Percentiles rank a stretch among this genome's conserved stretches.
Conservation (phyloP, 176 grass and related monocot species). For the Musa beccarii region DNA sequence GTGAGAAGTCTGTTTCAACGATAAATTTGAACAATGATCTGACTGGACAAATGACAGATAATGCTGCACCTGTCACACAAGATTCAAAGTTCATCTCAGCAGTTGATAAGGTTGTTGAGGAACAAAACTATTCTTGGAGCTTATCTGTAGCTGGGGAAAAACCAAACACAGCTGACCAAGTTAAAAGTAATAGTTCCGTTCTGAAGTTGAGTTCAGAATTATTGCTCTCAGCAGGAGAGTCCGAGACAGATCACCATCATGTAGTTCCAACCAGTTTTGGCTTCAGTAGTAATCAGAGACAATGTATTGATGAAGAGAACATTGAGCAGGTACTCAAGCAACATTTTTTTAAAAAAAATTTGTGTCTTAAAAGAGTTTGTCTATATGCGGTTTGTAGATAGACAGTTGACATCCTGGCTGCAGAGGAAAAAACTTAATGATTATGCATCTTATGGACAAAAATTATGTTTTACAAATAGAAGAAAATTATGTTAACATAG, state of each 20-base stretch:
- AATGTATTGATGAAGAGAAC: background rate
- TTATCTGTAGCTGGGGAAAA: background rate
- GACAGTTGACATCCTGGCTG: background rate
- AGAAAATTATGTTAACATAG: background rate
- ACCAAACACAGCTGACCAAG: slow-evolving; percentile 1
- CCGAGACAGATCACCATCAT: background rate
- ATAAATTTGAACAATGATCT: background rate
- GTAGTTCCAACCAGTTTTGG: background rate
- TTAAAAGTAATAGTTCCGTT: background rate
- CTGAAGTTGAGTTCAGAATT: background rate
- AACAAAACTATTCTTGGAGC: background rate
- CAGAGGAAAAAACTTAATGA: background rate
- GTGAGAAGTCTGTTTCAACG: background rate
- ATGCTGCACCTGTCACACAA: background rate
- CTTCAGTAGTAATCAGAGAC: background rate
- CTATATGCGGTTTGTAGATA: background rate
- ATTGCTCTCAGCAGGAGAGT: background rate
- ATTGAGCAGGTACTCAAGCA: background rate
- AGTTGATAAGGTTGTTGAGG: background rate
- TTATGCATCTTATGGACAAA: background rate
- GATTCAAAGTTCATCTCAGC: background rate
- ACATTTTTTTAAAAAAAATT: background rate
- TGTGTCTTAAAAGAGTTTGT: background rate
- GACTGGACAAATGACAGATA: slow-evolving; percentile 6
- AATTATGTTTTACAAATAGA: background rate